phyloP scores from a whole-genome alignment of 1,284 basidiomycete genomes.

The Irpex sp. region DNA sequence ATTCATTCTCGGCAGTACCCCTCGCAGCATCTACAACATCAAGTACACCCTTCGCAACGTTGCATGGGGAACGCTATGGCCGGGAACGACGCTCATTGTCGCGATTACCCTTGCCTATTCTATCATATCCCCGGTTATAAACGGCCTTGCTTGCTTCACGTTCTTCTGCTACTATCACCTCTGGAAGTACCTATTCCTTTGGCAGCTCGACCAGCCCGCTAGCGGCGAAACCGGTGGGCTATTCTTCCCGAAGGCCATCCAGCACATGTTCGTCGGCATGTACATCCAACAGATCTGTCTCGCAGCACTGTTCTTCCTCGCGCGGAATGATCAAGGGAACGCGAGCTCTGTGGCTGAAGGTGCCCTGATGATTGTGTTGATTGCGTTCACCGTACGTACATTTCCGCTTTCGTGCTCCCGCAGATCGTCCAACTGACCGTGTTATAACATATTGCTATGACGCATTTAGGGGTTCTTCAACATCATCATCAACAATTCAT shows the following conservation, averaged over 20 bases:
- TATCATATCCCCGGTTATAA: conserved; percentile 91
- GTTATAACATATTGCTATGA: conserved; percentile 10
- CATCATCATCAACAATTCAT: conserved; percentile 62
- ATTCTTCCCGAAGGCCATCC: conserved; percentile 94
- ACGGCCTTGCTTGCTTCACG: conserved; percentile 78
- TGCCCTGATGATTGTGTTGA: conserved; percentile 78
- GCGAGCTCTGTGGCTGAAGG: conserved; percentile 67
- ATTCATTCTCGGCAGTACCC: conserved; percentile 82
- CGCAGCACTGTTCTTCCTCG: conserved; percentile 84
- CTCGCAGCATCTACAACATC: conserved; percentile 78
- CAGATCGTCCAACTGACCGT: neutral
- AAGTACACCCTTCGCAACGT: conserved; percentile 65
- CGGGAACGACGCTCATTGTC: conserved; percentile 66
- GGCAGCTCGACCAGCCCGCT: conserved; percentile 70
- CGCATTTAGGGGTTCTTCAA: conserved; percentile 59
- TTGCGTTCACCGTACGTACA: conserved; percentile 66
- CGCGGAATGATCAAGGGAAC: conserved; percentile 44
- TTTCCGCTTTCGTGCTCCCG: conserved; percentile 4
- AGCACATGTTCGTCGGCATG: conserved; percentile 89
- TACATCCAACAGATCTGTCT: conserved; percentile 85
- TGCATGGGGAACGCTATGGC: conserved; percentile 86
- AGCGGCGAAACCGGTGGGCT: conserved; percentile 84
- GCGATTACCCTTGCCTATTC: conserved; percentile 81
- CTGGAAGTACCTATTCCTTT: conserved; percentile 89
- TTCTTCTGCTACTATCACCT: conserved; percentile 84